Base-by-base conservation (phyloP, 148 eudicot genomes). In the Euryodendron excelsum region DNA sequence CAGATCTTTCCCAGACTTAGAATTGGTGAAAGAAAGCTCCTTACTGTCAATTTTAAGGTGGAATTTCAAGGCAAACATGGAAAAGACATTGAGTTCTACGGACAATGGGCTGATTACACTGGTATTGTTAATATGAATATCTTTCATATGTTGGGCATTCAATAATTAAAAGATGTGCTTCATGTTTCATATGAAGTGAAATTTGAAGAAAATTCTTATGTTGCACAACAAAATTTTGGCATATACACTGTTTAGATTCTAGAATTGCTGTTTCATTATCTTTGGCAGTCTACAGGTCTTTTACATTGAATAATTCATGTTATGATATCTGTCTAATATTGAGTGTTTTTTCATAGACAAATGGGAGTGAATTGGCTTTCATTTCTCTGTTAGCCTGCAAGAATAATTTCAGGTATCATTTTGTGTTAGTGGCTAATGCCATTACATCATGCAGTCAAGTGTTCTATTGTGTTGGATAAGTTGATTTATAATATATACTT, bases 281-380 rank as follows among this genome's bases (percentile, higher is more conserved):
- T 25, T 70, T 21, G 31, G 23, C 27, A 74, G 48, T 72, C 73
- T 78, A 36, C 52, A 36, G 53, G 18, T 74, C 36, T 39, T 55
- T 45, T 39, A 72, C 65, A 9, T 52, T 5, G 27, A 52, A 52
- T 23, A 25, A 13, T 34, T 23, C 9, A 50, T 44, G 44, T 48
- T 17, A 30, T 11, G 2, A 39, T 33, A 14, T 10, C 27, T 69
- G 27, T 69, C 30, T 69, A 55, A 68, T 31, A 7, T 21, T 5
- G 28, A 53, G 62, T 56, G 12, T 75, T 23, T 68, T 75, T 55
- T 56, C 78, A 13, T 82, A 93, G 97, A 82, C 75, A 66, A 86
- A 88, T 89, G 95, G 95, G 41, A 72, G 72, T 77, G 97, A 93
- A 85, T 71, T 91, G 85, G 93, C 87, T 64, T 81, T 93, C 75